A percentile compares a stretch with the other conserved stretches of the same genome.
Evolutionary conservation across 2,329 filamentous ascomycete species (phyloP).

Genomic region (Colletotrichum plurivorum): DNA sequence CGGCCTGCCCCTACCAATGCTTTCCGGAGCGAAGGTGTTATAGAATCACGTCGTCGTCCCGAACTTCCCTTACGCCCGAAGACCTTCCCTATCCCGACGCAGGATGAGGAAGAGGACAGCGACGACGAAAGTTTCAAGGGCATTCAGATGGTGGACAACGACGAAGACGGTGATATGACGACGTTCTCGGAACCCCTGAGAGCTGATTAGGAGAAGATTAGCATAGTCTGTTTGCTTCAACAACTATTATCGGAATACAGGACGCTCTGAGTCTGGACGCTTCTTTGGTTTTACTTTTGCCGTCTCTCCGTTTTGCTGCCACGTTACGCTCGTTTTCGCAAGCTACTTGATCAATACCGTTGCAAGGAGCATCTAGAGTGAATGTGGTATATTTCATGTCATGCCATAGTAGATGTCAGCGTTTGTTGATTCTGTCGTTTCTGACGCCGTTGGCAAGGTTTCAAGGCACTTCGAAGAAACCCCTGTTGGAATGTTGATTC

Average conservation of each 20-base stretch:
- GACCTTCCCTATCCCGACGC: slow-evolving; percentile 20
- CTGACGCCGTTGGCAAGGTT: too few relatives aligned
- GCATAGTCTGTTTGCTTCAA: background rate
- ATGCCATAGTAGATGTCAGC: too few relatives aligned
- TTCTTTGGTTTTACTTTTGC: too few relatives aligned
- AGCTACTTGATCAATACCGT: too few relatives aligned
- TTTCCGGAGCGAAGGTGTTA: slow-evolving; percentile 30
- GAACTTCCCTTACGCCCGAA: slow-evolving; percentile 27
- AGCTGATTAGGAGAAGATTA: background rate
- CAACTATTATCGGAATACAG: background rate
- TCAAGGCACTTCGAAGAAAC: too few relatives aligned
- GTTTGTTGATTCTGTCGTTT: too few relatives aligned
- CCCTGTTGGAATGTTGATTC: too few relatives aligned
- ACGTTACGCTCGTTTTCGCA: too few relatives aligned
- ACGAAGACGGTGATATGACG: slow-evolving; percentile 42
- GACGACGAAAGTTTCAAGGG: slow-evolving; percentile 54
- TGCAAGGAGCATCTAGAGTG: too few relatives aligned
- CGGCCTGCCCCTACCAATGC: slow-evolving; percentile 20
- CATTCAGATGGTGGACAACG: slow-evolving; percentile 57
- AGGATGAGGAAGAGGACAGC: slow-evolving; percentile 23
- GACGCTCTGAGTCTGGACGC: background rate
- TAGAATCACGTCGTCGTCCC: slow-evolving; percentile 21
- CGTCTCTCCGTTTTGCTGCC: too few relatives aligned
- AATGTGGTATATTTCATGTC: too few relatives aligned
- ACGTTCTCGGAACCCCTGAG: slow-evolving; percentile 25